Evolutionary conservation across 2,329 filamentous ascomycete genomes (phyloP).

Genomic region (Parasarocladium wereldwijsianum): DNA sequence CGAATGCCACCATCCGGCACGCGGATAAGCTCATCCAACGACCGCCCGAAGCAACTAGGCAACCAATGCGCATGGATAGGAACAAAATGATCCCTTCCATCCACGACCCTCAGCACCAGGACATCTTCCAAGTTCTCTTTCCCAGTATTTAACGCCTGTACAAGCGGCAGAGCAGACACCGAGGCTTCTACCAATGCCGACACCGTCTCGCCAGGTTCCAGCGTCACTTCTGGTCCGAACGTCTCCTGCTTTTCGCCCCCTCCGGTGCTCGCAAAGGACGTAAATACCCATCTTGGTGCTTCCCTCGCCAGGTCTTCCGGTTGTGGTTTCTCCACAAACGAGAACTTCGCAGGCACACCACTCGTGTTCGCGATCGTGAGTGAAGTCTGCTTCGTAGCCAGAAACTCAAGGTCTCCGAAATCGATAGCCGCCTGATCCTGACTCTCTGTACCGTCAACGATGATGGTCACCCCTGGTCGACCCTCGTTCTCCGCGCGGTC

Average conservation of each 20-base stretch:
- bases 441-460: conserved; percentile 47
- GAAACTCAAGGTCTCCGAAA: conserved; percentile 62
- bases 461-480: conserved; percentile 65
- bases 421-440: conserved; percentile 46
- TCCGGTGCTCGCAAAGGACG: conserved; percentile 40
- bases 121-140: conserved; percentile 62
- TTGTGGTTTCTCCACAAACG: conserved; percentile 60
- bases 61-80: conserved; percentile 66
- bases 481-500: conserved; percentile 88
- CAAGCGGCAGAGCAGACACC: conserved; percentile 47
- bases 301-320: conserved; percentile 26
- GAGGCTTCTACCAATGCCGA: conserved; percentile 53
- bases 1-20: conserved; percentile 72
- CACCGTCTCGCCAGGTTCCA: conserved; percentile 76
- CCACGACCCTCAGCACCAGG: conserved; percentile 67
- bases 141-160: conserved; percentile 58
- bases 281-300: conserved; percentile 52
- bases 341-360: conserved; percentile 62
- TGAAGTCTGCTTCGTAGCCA: conserved; percentile 47
- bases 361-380: conserved; percentile 90
- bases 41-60: conserved; percentile 69
- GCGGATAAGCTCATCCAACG: conserved; percentile 75
- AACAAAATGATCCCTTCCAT: conserved; percentile 85
- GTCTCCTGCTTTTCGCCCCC: conserved; percentile 15
- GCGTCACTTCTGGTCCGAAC: conserved; percentile 38